phyloP scores from a whole-genome alignment of 2,329 filamentous ascomycete species.

The Lachnellula willkommii region DNA sequence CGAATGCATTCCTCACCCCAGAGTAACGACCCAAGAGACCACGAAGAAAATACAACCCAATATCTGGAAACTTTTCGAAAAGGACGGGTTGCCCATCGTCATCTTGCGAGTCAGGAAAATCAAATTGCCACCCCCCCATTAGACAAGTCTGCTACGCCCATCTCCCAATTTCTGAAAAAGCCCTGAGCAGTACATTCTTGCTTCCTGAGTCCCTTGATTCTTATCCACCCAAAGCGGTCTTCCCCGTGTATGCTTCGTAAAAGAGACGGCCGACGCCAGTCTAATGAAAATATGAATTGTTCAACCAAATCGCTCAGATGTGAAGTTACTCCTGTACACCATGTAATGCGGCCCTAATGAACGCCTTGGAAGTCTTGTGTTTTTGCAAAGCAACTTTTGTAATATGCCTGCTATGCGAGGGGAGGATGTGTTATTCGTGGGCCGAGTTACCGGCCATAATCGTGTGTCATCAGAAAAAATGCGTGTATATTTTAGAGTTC shows the following conservation, averaged over 20 bases:
- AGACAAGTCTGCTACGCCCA: constrained; percentile 12
- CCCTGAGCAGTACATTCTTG: constrained; percentile 25
- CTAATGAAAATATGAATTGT: constrained; percentile 29
- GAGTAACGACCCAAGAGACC: constrained; percentile 2
- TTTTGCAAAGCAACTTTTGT: constrained; percentile 25
- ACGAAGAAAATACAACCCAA: constrained; percentile 17
- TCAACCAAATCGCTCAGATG: constrained; percentile 33
- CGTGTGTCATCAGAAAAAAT: constrained; percentile 81
- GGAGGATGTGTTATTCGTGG: constrained; percentile 22
- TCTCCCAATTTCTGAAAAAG: constrained; percentile 15
- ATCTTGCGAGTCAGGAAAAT: constrained; percentile 17
- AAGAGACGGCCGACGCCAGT: constrained; percentile 29
- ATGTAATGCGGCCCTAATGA: constrained; percentile 29
- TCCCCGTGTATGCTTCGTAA: constrained; percentile 21
- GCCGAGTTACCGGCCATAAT: constrained; percentile 24
- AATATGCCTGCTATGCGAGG: constrained; percentile 22
- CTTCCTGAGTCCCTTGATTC: constrained; percentile 8
- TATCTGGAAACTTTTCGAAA: constrained; percentile 18
- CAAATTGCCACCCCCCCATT: constrained; percentile 18
- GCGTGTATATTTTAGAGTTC: constrained; percentile 97
- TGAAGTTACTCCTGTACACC: constrained; percentile 32
- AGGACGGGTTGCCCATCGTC: constrained; percentile 11
- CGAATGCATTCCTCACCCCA: constrained; percentile 16
- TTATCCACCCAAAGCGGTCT: constrained; percentile 8
- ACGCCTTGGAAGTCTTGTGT: constrained; percentile 27